Percentiles rank a stretch among this genome's conserved stretches.
Conservation (phyloP, 1,284 basidiomycete genomes). For the Apiotrichum mycotoxinovorans region DNA sequence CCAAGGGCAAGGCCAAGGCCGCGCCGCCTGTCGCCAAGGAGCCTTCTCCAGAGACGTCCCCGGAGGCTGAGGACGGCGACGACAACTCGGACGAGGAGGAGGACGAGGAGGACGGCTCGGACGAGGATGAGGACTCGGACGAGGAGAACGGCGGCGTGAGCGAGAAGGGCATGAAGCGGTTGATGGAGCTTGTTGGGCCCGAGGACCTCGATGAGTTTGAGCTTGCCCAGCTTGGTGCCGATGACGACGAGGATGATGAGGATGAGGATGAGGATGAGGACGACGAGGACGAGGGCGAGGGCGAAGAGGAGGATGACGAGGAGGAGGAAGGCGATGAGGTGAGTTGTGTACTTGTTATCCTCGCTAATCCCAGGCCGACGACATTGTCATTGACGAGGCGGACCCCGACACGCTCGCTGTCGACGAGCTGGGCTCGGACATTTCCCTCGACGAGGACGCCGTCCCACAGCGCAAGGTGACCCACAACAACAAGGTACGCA, state of each 20-base stretch:
- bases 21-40: conserved; percentile 14
- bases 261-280: conserved; percentile 71
- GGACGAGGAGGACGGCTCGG: conserved; percentile 32
- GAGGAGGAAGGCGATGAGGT: conserved; percentile 56
- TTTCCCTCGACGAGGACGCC: conserved; percentile 66
- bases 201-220: conserved; percentile 44
- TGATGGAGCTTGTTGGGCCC: conserved; percentile 63
- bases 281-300: conserved; percentile 62
- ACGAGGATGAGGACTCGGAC: conserved; percentile 57
- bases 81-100: conserved; percentile 31
- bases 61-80: conserved; percentile 27
- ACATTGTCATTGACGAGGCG: conserved; percentile 49
- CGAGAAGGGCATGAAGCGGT: conserved; percentile 69
- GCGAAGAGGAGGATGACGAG: conserved; percentile 58
- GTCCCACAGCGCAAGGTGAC: conserved; percentile 75
- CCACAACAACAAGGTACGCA: conserved; percentile 70
- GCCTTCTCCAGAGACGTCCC: conserved; percentile 10
- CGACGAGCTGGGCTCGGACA: conserved; percentile 65
- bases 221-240: conserved; percentile 27
- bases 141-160: conserved; percentile 79
- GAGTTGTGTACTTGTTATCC: not conserved
- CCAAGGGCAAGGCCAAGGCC: conserved; percentile 17
- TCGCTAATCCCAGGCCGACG: conserved; percentile 19
- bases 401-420: conserved; percentile 58
- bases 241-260: conserved; percentile 50